Evolutionary conservation across 345 rosid genomes (phyloP), one percentile per base, ranked within the genome.

Genomic region (Rubroshorea leprosula): DNA sequence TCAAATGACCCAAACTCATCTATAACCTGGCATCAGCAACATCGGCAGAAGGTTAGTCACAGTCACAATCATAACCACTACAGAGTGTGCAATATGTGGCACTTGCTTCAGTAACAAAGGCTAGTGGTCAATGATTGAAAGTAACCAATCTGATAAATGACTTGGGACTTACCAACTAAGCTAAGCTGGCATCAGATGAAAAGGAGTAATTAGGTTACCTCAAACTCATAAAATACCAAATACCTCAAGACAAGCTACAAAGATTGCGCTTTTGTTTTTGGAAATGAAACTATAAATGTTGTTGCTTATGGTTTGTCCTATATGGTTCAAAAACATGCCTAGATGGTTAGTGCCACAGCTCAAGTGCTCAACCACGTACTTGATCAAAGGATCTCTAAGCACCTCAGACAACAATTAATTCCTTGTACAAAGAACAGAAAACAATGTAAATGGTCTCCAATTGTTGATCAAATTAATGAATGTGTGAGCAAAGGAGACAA

Each of bases 1-100:
- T 85, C 80, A 26, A 93, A 89, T 15, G 97, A 87, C 23, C 96
- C 96, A 17, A 73, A 82, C 61, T 87, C 99, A 55, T 78, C 83
- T 60, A 80, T 75, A 54, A 93, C 84, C 99, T 93, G 83, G 64
- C 64, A 85, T 66, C 68, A 75, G n/a, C n/a, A n/a, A n/a, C n/a
- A n/a, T n/a, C n/a, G n/a, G n/a, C n/a, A n/a, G n/a, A 65, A 66
- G 46, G 81, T 84, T 74, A 79, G 78, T 58, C 49, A 71, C 72
- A 59, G 66, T 58, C 50, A 49, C 55, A 65, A 65, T 62, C 60
- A n/a, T n/a, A n/a, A n/a, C n/a, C n/a, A n/a, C n/a, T n/a, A n/a
- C n/a, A n/a, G n/a, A n/a, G n/a, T n/a, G n/a, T n/a, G n/a, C n/a
- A n/a, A n/a, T n/a, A n/a, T n/a, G n/a, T n/a, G n/a, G n/a, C n/a